A percentile compares a stretch with the other conserved stretches of the same genome.
phyloP scores from a whole-genome alignment of 73 alveolate species.

The Symbiodinium pilosum region DNA sequence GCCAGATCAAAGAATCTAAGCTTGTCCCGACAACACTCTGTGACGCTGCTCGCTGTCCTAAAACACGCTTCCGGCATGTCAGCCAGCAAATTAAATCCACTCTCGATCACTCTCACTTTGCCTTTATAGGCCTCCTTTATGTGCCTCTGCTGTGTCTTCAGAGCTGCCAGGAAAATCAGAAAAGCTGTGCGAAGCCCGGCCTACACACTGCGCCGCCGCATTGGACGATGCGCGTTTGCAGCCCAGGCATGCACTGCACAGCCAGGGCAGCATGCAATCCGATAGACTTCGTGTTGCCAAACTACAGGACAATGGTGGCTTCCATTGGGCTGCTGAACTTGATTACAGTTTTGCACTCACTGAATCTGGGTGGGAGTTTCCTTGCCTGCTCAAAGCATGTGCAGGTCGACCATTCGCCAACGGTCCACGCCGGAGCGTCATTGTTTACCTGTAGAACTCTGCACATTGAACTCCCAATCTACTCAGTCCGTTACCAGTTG shows the following conservation, averaged over 20 bases:
- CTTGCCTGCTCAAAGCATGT: neutral
- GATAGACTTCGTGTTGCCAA: neutral
- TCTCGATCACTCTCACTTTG: neutral
- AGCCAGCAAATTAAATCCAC: too few species aligned
- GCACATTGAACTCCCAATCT: neutral
- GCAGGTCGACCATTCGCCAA: neutral
- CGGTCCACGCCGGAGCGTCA: neutral
- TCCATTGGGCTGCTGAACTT: too few species aligned
- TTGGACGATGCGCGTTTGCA: slow-evolving; percentile 16
- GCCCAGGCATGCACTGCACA: slow-evolving; percentile 52
- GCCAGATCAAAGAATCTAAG: neutral
- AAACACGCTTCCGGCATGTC: too few species aligned
- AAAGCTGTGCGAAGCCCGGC: neutral
- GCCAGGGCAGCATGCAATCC: neutral
- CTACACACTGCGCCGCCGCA: slow-evolving; percentile 33
- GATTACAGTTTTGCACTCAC: too few species aligned
- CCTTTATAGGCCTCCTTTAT: too few species aligned
- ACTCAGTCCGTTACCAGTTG: neutral
- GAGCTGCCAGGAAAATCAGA: neutral
- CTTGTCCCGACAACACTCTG: too few species aligned
- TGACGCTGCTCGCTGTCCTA: too few species aligned
- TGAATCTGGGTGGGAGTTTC: neutral
- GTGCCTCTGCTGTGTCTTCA: too few species aligned
- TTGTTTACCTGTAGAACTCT: neutral
- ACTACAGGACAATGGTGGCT: neutral